phyloP scores from a whole-genome alignment of 2,329 filamentous ascomycete species.

The Verticillium longisporum region DNA sequence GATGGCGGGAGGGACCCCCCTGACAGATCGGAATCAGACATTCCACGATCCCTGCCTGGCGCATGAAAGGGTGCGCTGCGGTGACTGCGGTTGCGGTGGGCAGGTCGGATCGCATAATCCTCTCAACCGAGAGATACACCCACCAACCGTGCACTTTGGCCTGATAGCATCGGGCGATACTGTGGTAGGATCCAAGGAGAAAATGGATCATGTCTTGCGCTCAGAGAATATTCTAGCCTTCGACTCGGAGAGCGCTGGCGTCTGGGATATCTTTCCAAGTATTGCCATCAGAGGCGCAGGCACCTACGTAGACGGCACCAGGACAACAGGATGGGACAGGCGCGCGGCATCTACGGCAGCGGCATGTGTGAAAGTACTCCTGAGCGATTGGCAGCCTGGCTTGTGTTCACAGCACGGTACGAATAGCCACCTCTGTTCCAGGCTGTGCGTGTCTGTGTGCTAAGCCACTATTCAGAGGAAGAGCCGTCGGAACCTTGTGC shows the following conservation, averaged over 20 bases:
- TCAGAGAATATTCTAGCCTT: slow-evolving; percentile 19
- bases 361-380: slow-evolving; percentile 5
- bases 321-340: slow-evolving; percentile 14
- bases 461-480: too few species aligned
- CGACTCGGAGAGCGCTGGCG: slow-evolving; percentile 26
- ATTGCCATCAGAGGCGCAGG: slow-evolving; percentile 30
- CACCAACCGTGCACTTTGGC: slow-evolving; percentile 27
- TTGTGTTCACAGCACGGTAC: too few species aligned
- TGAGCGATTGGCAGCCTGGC: neutral
- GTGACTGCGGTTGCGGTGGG: slow-evolving; percentile 1
- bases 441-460: too few species aligned
- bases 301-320: slow-evolving; percentile 30
- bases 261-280: slow-evolving; percentile 24
- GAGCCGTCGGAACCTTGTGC: too few species aligned
- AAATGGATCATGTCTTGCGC: slow-evolving; percentile 25
- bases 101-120: slow-evolving; percentile 3
- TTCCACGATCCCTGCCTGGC: too few species aligned
- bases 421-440: too few species aligned
- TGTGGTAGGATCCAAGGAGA: slow-evolving; percentile 29
- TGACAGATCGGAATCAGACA: too few species aligned
- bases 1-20: neutral
- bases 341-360: slow-evolving; percentile 12
- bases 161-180: slow-evolving; percentile 29
- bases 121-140: slow-evolving; percentile 5
- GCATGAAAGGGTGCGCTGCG: slow-evolving; percentile 3